A percentile compares a stretch with the other conserved stretches of the same genome.
Conservation (phyloP, 345 rosid genomes). For the Eucalyptus lansdowneana region DNA sequence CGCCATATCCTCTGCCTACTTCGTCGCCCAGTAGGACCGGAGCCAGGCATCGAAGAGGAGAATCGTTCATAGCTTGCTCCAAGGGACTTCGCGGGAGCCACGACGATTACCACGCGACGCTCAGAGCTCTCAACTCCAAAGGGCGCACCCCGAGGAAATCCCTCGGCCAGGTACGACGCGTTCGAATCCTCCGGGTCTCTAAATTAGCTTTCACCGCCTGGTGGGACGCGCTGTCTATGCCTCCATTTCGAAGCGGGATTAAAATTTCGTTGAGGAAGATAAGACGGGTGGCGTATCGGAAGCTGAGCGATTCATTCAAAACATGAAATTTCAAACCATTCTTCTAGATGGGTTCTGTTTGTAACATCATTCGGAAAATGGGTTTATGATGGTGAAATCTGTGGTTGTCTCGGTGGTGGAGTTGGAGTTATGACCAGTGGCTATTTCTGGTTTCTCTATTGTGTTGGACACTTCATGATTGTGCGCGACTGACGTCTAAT, state of each 20-base stretch:
- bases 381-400: background rate
- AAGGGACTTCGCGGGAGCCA: slow-evolving; percentile 14
- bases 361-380: background rate
- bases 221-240: background rate
- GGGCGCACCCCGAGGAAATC: slow-evolving; percentile 85
- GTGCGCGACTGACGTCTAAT: background rate
- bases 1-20: background rate
- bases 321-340: background rate
- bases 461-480: background rate
- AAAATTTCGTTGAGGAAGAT: background rate
- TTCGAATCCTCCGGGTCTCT: background rate
- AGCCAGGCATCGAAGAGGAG: background rate
- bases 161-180: slow-evolving; percentile 62
- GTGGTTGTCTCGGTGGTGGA: background rate
- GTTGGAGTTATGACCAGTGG: background rate
- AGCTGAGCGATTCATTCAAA: background rate
- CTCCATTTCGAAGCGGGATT: background rate
- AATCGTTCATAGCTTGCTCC: slow-evolving; percentile 11
- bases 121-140: slow-evolving; percentile 75
- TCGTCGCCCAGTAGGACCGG: background rate
- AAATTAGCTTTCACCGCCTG: background rate
- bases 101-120: slow-evolving; percentile 82
- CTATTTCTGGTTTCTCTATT: background rate
- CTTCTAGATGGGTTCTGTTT: background rate
- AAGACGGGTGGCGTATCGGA: background rate